Conservation (phyloP, 2,329 filamentous ascomycete genomes). For the Exophiala dermatitidis region DNA sequence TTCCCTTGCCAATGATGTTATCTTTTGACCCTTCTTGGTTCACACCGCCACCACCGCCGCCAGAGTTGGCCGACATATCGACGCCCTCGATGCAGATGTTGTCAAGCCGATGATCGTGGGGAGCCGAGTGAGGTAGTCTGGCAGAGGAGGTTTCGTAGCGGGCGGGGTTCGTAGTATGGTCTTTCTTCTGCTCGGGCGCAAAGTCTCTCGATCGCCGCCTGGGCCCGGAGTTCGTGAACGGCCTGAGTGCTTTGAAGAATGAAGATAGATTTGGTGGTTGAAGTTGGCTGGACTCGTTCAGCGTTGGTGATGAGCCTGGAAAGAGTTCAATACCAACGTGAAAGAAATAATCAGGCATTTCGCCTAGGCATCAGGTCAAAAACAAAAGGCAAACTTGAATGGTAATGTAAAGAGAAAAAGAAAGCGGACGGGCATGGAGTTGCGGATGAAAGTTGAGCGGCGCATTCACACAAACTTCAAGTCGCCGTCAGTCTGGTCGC, state of each 20-base stretch:
- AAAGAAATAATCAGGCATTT: constrained; percentile 58
- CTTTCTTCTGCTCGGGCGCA: constrained; percentile 12
- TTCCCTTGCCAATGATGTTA: constrained; percentile 40
- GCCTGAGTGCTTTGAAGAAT: constrained; percentile 24
- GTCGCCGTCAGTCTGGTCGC: no score
- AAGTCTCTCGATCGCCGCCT: constrained; percentile 13
- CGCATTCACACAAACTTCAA: no score
- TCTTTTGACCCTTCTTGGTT: constrained; percentile 17
- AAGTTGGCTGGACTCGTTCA: constrained; percentile 1
- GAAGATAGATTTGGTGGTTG: constrained; percentile 10
- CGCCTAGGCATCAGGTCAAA: constrained; percentile 14
- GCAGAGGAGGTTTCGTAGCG: constrained; percentile 18
- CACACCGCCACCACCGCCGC: constrained; percentile 7
- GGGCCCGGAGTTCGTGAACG: constrained; percentile 16
- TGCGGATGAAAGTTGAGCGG: no score
- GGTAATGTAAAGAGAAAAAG: neutral
- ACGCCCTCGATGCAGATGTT: constrained; percentile 72
- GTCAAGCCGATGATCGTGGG: constrained; percentile 70
- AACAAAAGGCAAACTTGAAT: neutral
- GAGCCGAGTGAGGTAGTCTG: constrained; percentile 23
- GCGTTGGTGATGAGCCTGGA: constrained; percentile 29
- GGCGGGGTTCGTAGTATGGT: neutral
- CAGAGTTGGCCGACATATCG: constrained; percentile 49
- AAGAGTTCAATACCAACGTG: constrained; percentile 56
- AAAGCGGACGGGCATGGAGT: no score